Base-by-base conservation (phyloP, 805 yeast genomes). In the Schwanniomyces occidentalis region DNA sequence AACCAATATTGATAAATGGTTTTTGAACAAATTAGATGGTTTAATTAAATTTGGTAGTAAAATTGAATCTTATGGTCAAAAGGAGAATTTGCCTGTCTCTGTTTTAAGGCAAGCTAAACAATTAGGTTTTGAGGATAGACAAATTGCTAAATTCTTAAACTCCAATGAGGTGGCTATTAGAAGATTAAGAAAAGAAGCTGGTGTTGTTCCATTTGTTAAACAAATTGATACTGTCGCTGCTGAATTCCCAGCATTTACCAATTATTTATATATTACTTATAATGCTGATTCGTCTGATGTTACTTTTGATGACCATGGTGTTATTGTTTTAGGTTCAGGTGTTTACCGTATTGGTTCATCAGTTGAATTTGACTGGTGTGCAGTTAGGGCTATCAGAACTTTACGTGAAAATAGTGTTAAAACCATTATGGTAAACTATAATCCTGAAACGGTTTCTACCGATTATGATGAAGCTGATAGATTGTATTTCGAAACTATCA, bases 341-440 rank as follows among this genome's bases (percentile, higher is more conserved):
- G 99, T 93, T 28, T 91, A 91, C 76, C 82, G 99, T 71, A 91
- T 91, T 59, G 99, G 99, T 53, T 93, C 98, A 5, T 91, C 98
- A 19, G 99, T 91, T 43, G 99, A 91, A 68, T 91, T 91, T 59
- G 99, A 91, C 70, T 91, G 98, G 97, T 91, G 99, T 80, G 98
- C 98, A 30, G 99, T 91, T 40, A 79, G 96, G 46, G 93, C 98
- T 30, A 93, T 89, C 45, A 81, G 98, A 69, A 88, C 98, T 25
- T 74, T 91, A 58, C 80, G 99, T 54, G 84, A 84, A 49, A 77
- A 80, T 59, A 88, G 90, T 40, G 72, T 76, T 57, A 91, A 89
- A 73, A 91, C 98, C 26, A 83, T 93, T 57, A 93, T 93, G 97
- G 80, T 91, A 56, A 91, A 91, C 73, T 91, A 93, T 71, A 91